These are phyloP conservation scores for Pigoraptor vietnamica DNA, from an alignment of 78 protist genomes.

Conservation along the genomic window DNA sequence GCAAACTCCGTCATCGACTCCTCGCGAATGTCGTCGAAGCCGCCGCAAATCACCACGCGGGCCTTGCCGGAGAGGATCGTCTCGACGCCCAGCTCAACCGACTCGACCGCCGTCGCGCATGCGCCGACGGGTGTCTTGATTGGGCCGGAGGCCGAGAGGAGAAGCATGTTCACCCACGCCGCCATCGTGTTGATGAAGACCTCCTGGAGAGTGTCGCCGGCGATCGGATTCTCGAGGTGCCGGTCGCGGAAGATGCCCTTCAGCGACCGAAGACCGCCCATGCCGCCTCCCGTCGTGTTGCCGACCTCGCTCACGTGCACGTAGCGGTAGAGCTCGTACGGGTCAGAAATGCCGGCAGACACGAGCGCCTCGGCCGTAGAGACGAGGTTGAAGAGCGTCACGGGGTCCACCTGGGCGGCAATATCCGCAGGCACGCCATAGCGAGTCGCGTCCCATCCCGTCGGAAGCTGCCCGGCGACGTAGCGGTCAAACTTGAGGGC, in stretches of 20 bases:
- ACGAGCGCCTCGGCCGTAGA: conserved; percentile 46
- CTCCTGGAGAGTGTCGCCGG: conserved; percentile 51
- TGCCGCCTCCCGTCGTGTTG: conserved; percentile 58
- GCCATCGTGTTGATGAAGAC: conserved; percentile 60
- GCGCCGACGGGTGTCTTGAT: conserved; percentile 74
- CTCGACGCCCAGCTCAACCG: conserved; percentile 51
- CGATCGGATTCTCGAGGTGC: conserved; percentile 24
- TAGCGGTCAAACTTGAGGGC: conserved; percentile 45
- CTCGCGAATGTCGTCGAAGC: conserved; percentile 48
- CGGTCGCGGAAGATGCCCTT: conserved; percentile 31
- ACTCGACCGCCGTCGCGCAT: conserved; percentile 71
- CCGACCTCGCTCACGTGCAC: conserved; percentile 65
- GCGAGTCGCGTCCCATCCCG: conserved; percentile 54
- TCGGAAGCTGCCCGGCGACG: conserved; percentile 65
- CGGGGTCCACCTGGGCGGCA: conserved; percentile 46
- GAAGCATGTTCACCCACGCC: conserved; percentile 68
- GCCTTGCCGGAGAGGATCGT: conserved; percentile 57
- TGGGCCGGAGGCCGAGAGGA: conserved; percentile 55
- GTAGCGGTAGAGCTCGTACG: conserved; percentile 59
- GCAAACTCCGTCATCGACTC: conserved; percentile 49
- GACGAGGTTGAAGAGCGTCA: conserved; percentile 50
- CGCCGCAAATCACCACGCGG: conserved; percentile 43
- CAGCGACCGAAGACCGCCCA: conserved; percentile 51
- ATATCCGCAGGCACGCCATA: conserved; percentile 57
- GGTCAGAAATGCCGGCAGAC: conserved; percentile 37